phyloP scores from a whole-genome alignment of 345 rosid species.

The Salix purpurea region DNA sequence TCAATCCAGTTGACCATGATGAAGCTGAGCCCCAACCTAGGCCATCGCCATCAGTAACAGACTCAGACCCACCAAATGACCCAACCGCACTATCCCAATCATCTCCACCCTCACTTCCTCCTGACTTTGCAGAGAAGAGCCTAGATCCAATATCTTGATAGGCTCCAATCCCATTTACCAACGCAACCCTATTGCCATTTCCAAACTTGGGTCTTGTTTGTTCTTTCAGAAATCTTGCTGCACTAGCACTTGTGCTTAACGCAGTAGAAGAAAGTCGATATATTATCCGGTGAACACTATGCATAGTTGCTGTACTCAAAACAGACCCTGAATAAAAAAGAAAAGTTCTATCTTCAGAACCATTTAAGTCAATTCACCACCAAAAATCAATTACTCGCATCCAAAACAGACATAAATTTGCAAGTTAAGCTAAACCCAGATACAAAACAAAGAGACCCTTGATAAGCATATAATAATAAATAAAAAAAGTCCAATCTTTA shows the following conservation, averaged over 20 bases:
- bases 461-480: no score
- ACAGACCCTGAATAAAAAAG: background rate
- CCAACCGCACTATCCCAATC: constrained; percentile 37
- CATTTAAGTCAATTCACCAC: background rate
- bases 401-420: background rate
- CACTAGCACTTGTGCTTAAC: constrained; percentile 23
- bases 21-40: constrained; percentile 70
- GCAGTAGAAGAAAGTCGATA: constrained; percentile 43
- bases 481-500: background rate
- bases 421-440: background rate
- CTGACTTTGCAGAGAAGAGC: constrained; percentile 39
- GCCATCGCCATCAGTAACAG: constrained; percentile 33
- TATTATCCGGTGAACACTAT: constrained; percentile 36
- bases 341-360: background rate
- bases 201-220: background rate
- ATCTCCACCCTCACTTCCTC: constrained; percentile 31
- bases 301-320: constrained; percentile 19
- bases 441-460: background rate
- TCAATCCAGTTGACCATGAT: constrained; percentile 86
- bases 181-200: constrained; percentile 15
- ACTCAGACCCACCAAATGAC: constrained; percentile 29
- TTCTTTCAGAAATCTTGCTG: constrained; percentile 21
- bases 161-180: constrained; percentile 10
- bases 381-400: background rate
- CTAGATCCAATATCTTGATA: constrained; percentile 19